Conservation (phyloP, 306 rosid species). For the Amphicarpaea edgeworthii region DNA sequence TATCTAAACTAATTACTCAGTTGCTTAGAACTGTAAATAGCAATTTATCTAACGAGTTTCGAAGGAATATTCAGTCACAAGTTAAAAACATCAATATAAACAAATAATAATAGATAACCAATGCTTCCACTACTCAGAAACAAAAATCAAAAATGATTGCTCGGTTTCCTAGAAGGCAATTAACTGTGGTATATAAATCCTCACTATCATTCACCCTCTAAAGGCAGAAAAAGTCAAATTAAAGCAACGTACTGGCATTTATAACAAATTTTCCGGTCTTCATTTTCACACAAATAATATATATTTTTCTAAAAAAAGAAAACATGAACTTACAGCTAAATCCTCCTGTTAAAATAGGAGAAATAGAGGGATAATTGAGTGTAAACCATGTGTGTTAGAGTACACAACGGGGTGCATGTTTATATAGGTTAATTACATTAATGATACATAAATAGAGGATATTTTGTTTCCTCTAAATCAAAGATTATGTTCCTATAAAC, state of each 20-base stretch:
- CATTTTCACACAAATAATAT: constrained; percentile 21
- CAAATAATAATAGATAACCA: constrained; percentile 23
- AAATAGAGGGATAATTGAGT: too few species aligned
- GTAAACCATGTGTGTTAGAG: too few species aligned
- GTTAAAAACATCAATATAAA: constrained; percentile 22
- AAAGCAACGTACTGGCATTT: constrained; percentile 1
- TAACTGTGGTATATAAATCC: constrained; percentile 23
- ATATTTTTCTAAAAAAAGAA: constrained; percentile 5
- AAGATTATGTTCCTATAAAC: too few species aligned
- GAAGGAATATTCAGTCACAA: constrained; percentile 40
- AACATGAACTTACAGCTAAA: constrained; percentile 19
- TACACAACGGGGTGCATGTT: too few species aligned
- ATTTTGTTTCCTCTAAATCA: too few species aligned
- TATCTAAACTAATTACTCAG: constrained; percentile 26
- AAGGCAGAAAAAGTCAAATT: constrained; percentile 17
- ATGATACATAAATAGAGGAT: too few species aligned
- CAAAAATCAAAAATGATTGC: constrained; percentile 22
- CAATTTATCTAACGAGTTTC: constrained; percentile 22
- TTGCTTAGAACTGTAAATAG: constrained; percentile 22
- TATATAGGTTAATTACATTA: too few species aligned
- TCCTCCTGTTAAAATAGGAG: too few species aligned
- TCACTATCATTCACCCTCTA: constrained; percentile 35
- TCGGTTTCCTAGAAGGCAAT: constrained; percentile 34
- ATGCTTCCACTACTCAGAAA: constrained; percentile 9
- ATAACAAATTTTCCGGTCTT: constrained; percentile 10